These are phyloP conservation scores for Lactifluus volemus DNA, from an alignment of 768 basidiomycete genomes.

Conservation along the genomic window DNA sequence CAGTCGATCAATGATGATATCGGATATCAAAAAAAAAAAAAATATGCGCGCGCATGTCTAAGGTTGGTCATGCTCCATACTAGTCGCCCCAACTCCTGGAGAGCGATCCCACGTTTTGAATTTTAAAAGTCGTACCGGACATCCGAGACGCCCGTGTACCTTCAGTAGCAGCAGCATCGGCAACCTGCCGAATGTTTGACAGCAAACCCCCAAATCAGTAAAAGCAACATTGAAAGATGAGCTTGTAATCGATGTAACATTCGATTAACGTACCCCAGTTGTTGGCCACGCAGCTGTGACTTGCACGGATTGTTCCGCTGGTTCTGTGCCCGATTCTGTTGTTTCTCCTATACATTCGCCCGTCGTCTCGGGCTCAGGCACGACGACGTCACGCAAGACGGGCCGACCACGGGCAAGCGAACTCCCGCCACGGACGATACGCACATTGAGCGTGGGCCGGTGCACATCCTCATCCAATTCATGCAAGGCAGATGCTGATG, in stretches of 20 bases:
- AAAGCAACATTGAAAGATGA: background rate
- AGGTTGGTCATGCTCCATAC: background rate
- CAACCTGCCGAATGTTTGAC: too few relatives aligned
- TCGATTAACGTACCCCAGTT: background rate
- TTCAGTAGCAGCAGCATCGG: background rate
- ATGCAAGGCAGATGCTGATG: conserved; percentile 26
- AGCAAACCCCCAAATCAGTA: background rate
- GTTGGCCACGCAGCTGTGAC: background rate
- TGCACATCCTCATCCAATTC: conserved; percentile 25
- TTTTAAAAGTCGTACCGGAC: conserved; percentile 20
- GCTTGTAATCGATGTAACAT: background rate
- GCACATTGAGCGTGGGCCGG: conserved; percentile 25
- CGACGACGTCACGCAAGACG: conserved; percentile 5
- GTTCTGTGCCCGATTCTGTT: background rate
- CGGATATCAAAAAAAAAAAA: background rate
- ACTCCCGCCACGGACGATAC: conserved; percentile 24
- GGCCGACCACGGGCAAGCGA: conserved; percentile 17
- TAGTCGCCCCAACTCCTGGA: conserved; percentile 29
- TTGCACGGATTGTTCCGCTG: background rate
- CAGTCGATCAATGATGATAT: background rate
- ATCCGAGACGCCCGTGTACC: background rate
- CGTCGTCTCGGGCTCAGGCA: background rate
- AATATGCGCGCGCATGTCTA: background rate
- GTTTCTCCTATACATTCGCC: background rate
- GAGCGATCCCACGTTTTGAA: conserved; percentile 28